phyloP scores from a whole-genome alignment of 495 filamentous ascomycete genomes.

The Penicillium samsonianum region DNA sequence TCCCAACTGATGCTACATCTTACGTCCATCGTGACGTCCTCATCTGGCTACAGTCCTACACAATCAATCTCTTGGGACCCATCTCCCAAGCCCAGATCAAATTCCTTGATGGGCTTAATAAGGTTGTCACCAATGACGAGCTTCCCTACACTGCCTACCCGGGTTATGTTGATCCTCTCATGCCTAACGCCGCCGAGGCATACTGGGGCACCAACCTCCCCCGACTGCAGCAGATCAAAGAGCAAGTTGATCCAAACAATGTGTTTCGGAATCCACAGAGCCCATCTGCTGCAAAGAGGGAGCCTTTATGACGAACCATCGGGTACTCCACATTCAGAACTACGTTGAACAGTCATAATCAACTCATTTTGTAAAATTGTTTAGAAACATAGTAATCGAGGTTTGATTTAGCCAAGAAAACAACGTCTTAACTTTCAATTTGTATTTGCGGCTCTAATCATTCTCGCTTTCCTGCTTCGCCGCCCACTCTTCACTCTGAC shows the following conservation, averaged over 20 bases:
- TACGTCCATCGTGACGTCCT: slow-evolving; percentile 36
- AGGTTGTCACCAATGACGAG: background rate
- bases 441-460: background rate
- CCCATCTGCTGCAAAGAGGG: background rate
- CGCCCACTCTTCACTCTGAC: slow-evolving; percentile 7
- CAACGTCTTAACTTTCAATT: background rate
- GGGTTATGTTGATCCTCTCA: background rate
- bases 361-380: background rate
- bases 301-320: background rate
- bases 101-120: background rate
- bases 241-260: background rate
- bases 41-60: slow-evolving; percentile 1
- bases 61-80: background rate
- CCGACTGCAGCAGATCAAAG: background rate
- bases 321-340: background rate
- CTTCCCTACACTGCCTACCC: background rate
- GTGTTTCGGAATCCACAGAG: background rate
- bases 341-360: background rate
- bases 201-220: background rate
- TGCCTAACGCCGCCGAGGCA: background rate
- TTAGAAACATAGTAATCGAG: background rate
- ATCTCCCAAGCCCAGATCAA: background rate
- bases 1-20: slow-evolving; percentile 36
- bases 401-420: background rate
- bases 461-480: background rate